Base-by-base conservation (phyloP, 345 rosid genomes). In the Triadica sebifera region DNA sequence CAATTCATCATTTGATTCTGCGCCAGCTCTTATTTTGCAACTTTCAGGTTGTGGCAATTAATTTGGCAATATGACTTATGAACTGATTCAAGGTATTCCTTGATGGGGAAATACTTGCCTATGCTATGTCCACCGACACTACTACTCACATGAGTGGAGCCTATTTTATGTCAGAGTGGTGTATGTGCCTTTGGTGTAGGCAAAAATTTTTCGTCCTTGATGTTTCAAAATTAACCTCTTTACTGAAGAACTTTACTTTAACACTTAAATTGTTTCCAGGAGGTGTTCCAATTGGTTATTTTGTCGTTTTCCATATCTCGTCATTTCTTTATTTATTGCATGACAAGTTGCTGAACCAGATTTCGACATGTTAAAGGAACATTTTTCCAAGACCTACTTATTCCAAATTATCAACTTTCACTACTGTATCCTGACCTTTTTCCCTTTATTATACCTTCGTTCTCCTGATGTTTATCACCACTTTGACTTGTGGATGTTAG, bases 401-500 rank as follows among this genome's bases (percentile, higher is more conserved):
- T 22, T 46, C 55, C 70, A 47, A 12, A 12, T 66, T 66, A 6
- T 39, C 53, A 20, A 46, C 55, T n/a, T 22, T 46, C 4, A 46
- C 38, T 47, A 25, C 7, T 49, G 22, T 22, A 47, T 49, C 70
- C 29, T 46, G 9, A n/a, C 6, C 20, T 43, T 55, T 70, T 12
- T 34, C 34, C 7, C 34, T 53, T 39, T 55, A 61, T 70, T 53
- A 29, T 70, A 10, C 13, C 53, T 15, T 43, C 1, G 34, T 29
- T 29, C 34, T 29, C 34, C 34, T 61, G 20, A 12, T 29, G 47
- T 46, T 25, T 61, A 10, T 4, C 16, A 1, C 5, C 19, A 49
- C 11, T 60, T 72, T 72, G 47, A 24, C 43, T 49, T 25, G 12
- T 72, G 20, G 75, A 49, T 61, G 43, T 61, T 60, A 12, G 68